phyloP scores from a whole-genome alignment of 2,329 filamentous ascomycete genomes.

The Alternaria solani region DNA sequence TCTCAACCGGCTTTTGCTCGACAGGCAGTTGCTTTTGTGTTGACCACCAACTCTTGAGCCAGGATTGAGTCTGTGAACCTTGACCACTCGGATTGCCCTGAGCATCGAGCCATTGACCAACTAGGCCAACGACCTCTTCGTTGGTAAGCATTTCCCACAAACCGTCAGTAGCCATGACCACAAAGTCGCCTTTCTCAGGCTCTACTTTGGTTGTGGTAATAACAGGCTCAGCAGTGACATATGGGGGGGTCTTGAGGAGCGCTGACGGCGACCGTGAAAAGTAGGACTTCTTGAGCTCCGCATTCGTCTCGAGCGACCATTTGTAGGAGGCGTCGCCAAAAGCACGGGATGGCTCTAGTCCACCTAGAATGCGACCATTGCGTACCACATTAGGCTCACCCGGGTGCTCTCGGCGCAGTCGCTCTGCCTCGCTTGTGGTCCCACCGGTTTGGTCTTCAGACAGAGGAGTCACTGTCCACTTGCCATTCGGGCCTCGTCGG shows the following conservation, averaged over 20 bases:
- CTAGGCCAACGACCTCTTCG: constrained; percentile 94
- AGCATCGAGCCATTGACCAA: constrained; percentile 94
- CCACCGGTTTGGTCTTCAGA: constrained; percentile 94
- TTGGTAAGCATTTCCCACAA: constrained; percentile 99
- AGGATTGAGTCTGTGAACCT: constrained; percentile 60
- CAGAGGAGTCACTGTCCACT: constrained; percentile 90
- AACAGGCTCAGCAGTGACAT: constrained; percentile 95
- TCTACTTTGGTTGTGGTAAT: constrained; percentile 92
- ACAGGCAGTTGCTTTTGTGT: constrained; percentile 72
- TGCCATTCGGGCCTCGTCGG: constrained; percentile 76
- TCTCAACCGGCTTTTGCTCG: constrained; percentile 66
- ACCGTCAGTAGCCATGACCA: constrained; percentile 95
- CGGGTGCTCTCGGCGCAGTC: constrained; percentile 86
- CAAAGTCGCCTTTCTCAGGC: constrained; percentile 89
- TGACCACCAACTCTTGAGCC: constrained; percentile 75
- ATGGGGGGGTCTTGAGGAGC: constrained; percentile 87
- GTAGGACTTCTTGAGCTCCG: constrained; percentile 82
- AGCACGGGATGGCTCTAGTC: constrained; percentile 89
- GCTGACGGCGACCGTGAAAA: constrained; percentile 82
- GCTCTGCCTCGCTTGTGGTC: constrained; percentile 82
- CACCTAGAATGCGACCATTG: constrained; percentile 89
- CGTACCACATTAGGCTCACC: constrained; percentile 86
- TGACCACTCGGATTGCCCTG: constrained; percentile 60
- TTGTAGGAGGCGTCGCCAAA: constrained; percentile 98
- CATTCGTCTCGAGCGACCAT: constrained; percentile 86